Evolutionary conservation across 306 rosid species (phyloP).

Genomic region (Cicer cuneatum): DNA sequence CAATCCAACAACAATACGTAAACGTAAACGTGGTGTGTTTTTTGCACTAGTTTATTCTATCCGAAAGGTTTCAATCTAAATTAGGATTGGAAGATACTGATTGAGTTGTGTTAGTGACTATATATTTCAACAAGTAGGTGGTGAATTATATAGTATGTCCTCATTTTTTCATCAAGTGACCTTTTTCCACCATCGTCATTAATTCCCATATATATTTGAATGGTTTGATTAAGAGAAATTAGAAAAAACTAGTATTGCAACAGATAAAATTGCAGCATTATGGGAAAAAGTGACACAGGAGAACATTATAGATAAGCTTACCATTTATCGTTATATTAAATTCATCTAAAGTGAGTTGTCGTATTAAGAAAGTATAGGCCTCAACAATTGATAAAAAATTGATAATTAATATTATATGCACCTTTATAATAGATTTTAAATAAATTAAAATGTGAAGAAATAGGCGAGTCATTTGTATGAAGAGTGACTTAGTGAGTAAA

Average conservation of each 20-base stretch:
- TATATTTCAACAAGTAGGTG: conserved; percentile 34
- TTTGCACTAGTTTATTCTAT: too few relatives aligned
- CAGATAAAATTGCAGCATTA: conserved; percentile 29
- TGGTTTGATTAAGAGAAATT: not conserved
- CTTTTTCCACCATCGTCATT: conserved; percentile 59
- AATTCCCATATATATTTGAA: conserved; percentile 51
- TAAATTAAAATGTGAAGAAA: not conserved
- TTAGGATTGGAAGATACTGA: too few relatives aligned
- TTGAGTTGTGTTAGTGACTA: too few relatives aligned
- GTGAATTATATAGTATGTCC: conserved; percentile 52
- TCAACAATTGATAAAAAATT: not conserved
- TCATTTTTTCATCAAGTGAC: conserved; percentile 49
- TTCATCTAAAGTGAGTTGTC: not conserved
- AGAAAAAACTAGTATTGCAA: not conserved
- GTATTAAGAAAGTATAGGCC: too few relatives aligned
- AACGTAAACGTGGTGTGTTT: too few relatives aligned
- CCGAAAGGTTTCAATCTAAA: too few relatives aligned
- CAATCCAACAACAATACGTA: too few relatives aligned
- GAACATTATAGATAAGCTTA: conserved; percentile 15
- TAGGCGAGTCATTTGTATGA: too few relatives aligned
- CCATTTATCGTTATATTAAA: conserved; percentile 67
- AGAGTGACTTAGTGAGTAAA: too few relatives aligned
- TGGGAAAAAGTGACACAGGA: not conserved
- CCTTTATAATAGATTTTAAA: not conserved
- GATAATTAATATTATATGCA: not conserved